Base-by-base conservation (phyloP, 768 basidiomycete genomes). In the Phlegmacium glaucopus region DNA sequence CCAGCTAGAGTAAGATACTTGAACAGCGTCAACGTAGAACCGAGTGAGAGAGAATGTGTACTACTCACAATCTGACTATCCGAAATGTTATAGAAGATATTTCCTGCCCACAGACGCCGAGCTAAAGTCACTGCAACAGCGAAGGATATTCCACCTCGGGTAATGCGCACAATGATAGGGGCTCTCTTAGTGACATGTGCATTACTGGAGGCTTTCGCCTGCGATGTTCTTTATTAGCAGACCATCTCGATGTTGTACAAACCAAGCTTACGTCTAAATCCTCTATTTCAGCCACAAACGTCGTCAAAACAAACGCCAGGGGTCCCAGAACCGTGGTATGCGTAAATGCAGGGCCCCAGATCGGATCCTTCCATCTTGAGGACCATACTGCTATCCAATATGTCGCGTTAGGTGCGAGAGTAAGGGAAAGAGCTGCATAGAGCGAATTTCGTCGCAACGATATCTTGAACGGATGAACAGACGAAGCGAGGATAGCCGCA, bases 371-470 rank as follows among this genome's bases (percentile, higher is more conserved):
- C 55, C 65, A 62, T 53, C 83, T 75, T 26, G 79, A 76, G 9
- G 83, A 81, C 66, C 72, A 76, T 17, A 78, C 75, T 27, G 81
- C 77, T 16, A 78, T 65, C 79, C 80, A 87, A 56, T 88, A 87
- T 5, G 79, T 78, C n/a, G 80, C 72, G 54, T 79, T 76, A 1
- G 89, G 83, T 25, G 80, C 71, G 40, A 68, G 47, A 41, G 74
- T 67, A 29, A 80, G 60, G 25, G 72, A 58, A 8, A 69, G 45
- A 15, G 71, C 75, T 34, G 76, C 67, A 49, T 62, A 59, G n/a
- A 72, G 48, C 48, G 67, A 61, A 43, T 59, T 67, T 43, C 57
- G 50, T 26, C 57, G 61, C 10, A 50, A 48, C 15, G 66, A 58
- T 15, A 78, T 61, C 26, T 57, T 60, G 48, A 70, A 65, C 0